Conservation (phyloP, 306 rosid genomes). For the Vigna trinervia region DNA sequence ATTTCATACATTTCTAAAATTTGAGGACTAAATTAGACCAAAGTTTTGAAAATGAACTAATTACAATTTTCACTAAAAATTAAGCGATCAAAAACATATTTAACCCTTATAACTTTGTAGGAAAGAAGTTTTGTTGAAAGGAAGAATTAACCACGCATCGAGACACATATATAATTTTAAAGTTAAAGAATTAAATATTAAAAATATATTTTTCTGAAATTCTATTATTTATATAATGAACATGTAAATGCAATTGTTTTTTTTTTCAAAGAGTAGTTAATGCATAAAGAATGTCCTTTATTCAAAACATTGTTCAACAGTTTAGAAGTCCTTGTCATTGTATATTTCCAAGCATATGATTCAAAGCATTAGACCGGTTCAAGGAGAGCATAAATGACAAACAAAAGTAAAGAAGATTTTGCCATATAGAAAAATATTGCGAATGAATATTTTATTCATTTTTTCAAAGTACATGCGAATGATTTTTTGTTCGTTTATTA, state of each 20-base stretch:
- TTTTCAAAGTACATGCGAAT: neutral
- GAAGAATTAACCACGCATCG: no score
- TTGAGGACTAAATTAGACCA: no score
- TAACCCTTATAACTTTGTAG: no score
- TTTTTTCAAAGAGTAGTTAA: neutral
- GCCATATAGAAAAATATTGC: neutral
- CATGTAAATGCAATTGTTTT: neutral
- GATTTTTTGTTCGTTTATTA: no score
- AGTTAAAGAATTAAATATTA: neutral
- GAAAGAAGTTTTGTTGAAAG: no score
- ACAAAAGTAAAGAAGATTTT: neutral
- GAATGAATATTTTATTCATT: no score
- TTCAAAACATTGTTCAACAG: neutral
- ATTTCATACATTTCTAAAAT: no score
- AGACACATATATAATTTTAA: no score
- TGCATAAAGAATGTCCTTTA: neutral
- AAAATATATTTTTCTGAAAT: neutral
- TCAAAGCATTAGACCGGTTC: slow-evolving; percentile 12
- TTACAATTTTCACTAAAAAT: no score
- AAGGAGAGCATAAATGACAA: neutral
- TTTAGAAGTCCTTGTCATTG: neutral
- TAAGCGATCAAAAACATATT: no score
- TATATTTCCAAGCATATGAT: neutral
- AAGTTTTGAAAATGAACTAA: no score
- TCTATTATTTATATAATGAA: neutral